These are phyloP conservation scores for Ophiostoma himal-ulmi DNA, from an alignment of 2,329 filamentous ascomycete genomes.

Conservation along the genomic window DNA sequence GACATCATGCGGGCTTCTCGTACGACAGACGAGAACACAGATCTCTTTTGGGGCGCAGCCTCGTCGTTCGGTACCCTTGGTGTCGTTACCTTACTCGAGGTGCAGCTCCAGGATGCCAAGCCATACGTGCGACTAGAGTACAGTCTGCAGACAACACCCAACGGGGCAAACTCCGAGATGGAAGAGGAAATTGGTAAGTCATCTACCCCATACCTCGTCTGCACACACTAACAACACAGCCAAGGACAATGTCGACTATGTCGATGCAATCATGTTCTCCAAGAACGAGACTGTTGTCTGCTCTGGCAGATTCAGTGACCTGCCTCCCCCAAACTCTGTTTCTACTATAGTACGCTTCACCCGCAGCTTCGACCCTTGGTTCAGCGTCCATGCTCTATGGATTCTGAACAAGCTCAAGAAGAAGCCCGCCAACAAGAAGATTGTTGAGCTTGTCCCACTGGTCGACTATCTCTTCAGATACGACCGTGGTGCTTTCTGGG, in stretches of 20 bases:
- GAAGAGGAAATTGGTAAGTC: conserved; percentile 30
- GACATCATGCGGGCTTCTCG: conserved; percentile 45
- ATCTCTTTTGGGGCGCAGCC: conserved; percentile 55
- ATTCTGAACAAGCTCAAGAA: conserved; percentile 31
- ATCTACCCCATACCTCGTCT: background rate
- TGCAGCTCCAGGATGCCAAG: conserved; percentile 50
- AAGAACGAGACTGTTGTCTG: conserved; percentile 54
- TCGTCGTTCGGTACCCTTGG: conserved; percentile 58
- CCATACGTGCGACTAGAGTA: conserved; percentile 54
- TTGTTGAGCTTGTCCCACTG: conserved; percentile 51
- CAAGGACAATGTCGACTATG: conserved; percentile 45
- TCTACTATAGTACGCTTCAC: conserved; percentile 43
- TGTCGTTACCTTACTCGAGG: conserved; percentile 53
- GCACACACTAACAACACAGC: conserved; percentile 5
- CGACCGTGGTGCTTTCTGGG: conserved; percentile 66
- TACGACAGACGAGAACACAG: conserved; percentile 37
- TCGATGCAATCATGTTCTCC: conserved; percentile 64
- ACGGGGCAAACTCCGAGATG: conserved; percentile 41
- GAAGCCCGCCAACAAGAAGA: conserved; percentile 24
- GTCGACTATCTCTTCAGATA: conserved; percentile 66
- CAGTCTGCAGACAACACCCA: conserved; percentile 39
- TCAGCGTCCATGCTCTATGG: conserved; percentile 61
- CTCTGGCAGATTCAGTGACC: conserved; percentile 51
- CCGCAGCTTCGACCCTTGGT: conserved; percentile 62
- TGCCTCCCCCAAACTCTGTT: conserved; percentile 34